Base-by-base conservation (phyloP, 2,329 filamentous ascomycete species). In the Fusarium musae region DNA sequence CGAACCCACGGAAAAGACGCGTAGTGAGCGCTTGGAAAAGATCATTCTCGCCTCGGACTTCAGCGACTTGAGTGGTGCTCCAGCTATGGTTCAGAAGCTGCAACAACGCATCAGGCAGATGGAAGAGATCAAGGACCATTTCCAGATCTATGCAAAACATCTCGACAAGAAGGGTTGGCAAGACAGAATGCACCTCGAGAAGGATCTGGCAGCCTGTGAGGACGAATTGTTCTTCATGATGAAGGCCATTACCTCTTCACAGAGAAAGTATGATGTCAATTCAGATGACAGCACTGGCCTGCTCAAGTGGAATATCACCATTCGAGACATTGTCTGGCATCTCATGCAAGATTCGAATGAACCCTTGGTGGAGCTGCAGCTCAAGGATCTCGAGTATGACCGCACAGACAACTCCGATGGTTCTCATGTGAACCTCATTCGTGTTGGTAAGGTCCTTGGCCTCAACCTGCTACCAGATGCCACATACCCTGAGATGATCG, bases 141-240 rank as follows among this genome's bases (percentile, higher is more conserved):
- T 99, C 87, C 95, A 98, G 82, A 91, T 97, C 63, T 94, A 98
- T 80, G 92, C 94, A 39, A 93, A 93, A 77, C 93, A 93, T 68
- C 87, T 99, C 32, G 96, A 98, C 81, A 91, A 92, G 78, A 91
- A 93, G 78, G 95, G 95, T 19, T 98, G 96, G 95, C 91, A 96
- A 79, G 96, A 98, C 79, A 90, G 95, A 39, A 87, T 98, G 66
- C 85, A 92, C n/a, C 88, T 99, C 47, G 96, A 99, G 79, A 92
- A 93, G 58, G 96, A 99, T 79, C 85, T 99, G 57, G 90, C 94
- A 15, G 91, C 91, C 26, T 98, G 94, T 78, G 96, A 98, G 81
- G 96, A 99, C 78, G 97, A 99, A 82, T 84, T 99, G 13, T 99
- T 99, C 87, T 99, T 99, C 84, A 93, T 99, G 86, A 98, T 99